These are phyloP conservation scores for Millerozyma miso DNA, from an alignment of 805 yeast species.

Conservation along the genomic window DNA sequence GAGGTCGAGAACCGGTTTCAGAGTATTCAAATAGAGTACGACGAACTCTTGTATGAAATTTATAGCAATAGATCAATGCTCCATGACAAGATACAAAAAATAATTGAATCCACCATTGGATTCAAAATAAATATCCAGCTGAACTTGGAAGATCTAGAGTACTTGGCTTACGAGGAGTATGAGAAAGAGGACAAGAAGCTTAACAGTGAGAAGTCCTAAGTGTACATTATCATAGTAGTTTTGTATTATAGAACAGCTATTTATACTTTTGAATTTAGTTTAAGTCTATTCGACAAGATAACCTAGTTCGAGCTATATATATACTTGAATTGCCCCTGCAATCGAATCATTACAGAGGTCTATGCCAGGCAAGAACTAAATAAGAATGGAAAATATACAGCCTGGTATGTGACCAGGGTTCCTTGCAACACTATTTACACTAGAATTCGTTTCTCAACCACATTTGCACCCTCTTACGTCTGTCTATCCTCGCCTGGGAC, in stretches of 20 bases:
- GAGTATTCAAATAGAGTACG: slow-evolving; percentile 48
- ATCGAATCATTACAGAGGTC: slow-evolving; percentile 1
- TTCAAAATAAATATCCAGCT: slow-evolving; percentile 68
- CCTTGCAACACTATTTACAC: slow-evolving; percentile 1
- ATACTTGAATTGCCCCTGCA: neutral
- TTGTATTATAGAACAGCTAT: slow-evolving; percentile 1
- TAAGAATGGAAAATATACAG: neutral
- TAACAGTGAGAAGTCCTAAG: neutral
- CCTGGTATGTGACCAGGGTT: neutral
- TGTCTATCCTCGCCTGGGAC: slow-evolving; percentile 49
- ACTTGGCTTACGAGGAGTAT: slow-evolving; percentile 28
- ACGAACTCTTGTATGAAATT: slow-evolving; percentile 46
- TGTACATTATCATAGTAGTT: neutral
- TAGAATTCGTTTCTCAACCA: slow-evolving; percentile 61
- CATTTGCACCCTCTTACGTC: slow-evolving; percentile 51
- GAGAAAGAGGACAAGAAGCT: slow-evolving; percentile 12
- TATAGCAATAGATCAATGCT: slow-evolving; percentile 44
- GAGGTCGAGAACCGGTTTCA: slow-evolving; percentile 45
- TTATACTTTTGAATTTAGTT: neutral
- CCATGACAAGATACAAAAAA: slow-evolving; percentile 50
- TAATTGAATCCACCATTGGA: slow-evolving; percentile 56
- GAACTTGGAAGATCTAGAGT: slow-evolving; percentile 57
- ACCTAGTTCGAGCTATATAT: neutral
- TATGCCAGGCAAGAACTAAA: neutral
- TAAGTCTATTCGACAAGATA: neutral